Evolutionary conservation across 768 basidiomycete species (phyloP), one percentile per base, ranked within the genome.

Genomic region (Macrocybe gigantea): DNA sequence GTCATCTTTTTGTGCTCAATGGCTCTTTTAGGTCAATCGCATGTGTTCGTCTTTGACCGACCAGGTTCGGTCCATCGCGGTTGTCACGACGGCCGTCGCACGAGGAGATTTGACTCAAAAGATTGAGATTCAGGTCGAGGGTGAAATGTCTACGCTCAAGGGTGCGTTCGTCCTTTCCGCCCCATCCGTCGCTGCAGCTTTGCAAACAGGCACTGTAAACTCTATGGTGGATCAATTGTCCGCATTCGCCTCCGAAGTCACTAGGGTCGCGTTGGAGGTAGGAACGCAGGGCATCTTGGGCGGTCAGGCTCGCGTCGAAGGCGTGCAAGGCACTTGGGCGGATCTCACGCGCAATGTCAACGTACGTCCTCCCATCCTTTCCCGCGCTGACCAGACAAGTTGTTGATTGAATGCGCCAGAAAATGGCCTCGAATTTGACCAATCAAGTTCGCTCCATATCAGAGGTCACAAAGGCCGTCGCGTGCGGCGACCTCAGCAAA

Each of bases 151-250:
- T 11, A 86, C 86, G 11, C 73, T 91, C 65, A 89, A 88, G 58
- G 64, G 73, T 68, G 29, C 8, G 60, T 58, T 13, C n/a, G 29
- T 45, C 31, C 30, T 34, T 37, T 49, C n/a, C 38, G 5, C 9
- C 31, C n/a, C 5, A 7, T 35, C 31, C 33, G 39, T 3, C 15
- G 10, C 11, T 38, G n/a, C 13, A 22, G 11, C 36, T 37, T 61
- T 38, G 30, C 33, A 22, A 13, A 11, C 31, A 73, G 71, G 78
- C 14, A 91, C 88, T 8, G 88, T 92, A 53, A 94, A 94, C 59
- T 85, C 84, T n/a, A 96, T 96, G 93, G 90, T 94, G 62, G 90
- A 91, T 62, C 87, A 88, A 48, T 65, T 94, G 53, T 83, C 86
- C 55, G 88, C 86, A 5, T 94, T 94, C 60, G 88, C 91, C 10